A percentile compares a stretch with the other conserved stretches of the same genome.
Conservation (phyloP, 2,329 filamentous ascomycete species). For the Fusarium sp. region DNA sequence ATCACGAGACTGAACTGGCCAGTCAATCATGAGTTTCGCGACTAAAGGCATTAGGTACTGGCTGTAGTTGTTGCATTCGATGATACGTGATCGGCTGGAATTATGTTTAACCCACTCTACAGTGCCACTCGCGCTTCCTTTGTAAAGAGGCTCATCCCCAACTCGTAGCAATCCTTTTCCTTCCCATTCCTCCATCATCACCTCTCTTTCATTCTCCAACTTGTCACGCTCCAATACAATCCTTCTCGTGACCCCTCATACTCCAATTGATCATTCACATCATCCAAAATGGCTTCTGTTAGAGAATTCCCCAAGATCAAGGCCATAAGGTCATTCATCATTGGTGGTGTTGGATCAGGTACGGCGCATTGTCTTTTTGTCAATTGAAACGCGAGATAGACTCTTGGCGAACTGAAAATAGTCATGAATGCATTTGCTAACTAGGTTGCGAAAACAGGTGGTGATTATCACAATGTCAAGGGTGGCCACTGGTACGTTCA, state of each 20-base stretch:
- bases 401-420: neutral
- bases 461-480: conserved; percentile 94
- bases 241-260: neutral
- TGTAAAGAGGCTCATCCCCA: conserved; percentile 42
- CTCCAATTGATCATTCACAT: conserved; percentile 1
- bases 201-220: conserved; percentile 3
- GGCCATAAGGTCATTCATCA: conserved; percentile 80
- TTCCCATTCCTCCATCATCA: conserved; percentile 6
- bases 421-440: neutral
- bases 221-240: neutral
- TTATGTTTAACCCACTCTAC: conserved; percentile 35
- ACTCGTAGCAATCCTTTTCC: conserved; percentile 11
- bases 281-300: conserved; percentile 63
- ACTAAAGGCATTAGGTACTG: conserved; percentile 1
- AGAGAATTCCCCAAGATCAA: conserved; percentile 81
- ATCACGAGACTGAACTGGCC: conserved; percentile 37
- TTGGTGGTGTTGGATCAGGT: conserved; percentile 59
- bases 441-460: conserved; percentile 63
- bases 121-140: conserved; percentile 31
- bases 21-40: conserved; percentile 25
- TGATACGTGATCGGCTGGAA: conserved; percentile 29
- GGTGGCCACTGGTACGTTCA: conserved; percentile 73
- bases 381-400: neutral
- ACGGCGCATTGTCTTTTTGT: conserved; percentile 10
- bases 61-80: conserved; percentile 4